Base-by-base conservation (phyloP, 495 filamentous ascomycete genomes). In the Penicillium crystallinum region DNA sequence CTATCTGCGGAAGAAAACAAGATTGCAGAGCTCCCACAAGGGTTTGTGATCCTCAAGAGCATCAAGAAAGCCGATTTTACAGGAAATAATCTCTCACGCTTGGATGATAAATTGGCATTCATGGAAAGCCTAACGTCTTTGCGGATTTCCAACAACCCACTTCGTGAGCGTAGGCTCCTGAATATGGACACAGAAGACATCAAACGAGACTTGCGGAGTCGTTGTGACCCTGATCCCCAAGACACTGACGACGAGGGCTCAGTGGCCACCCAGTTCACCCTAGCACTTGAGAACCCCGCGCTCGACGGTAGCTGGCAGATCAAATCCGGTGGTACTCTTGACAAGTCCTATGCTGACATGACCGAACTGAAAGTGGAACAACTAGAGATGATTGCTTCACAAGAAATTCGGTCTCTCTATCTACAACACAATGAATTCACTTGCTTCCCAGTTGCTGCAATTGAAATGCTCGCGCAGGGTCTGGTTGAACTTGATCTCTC, bases 121-220 rank as follows among this genome's bases (percentile, higher is more conserved):
- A 96, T 97, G 88, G 81, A 90, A 4, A 84, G 70, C 43, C 73
- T 98, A 8, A 75, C 79, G 8, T 83, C 81, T 50, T 77, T 97
- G 34, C 81, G 81, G 10, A 75, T 98, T 31, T 82, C 83, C 39
- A 89, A 89, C 12, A 98, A 98, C 61, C 93, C 93, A 5, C 69
- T 98, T 11, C 75, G 86, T 38, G 91, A 96, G 57, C 89, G 87
- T 57, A 95, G 88, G 64, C 87, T 93, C 48, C 73, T 91, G 27
- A 84, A 74, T 18, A 87, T 96, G 76, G 76, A 77, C 21, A 89
- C 88, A 0, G 88, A 90, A 17, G 87, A 91, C 46, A 66, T 98
- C 58, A 96, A 96, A 70, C 77, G 77, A 36, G 84, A 86, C 55
- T 73, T 98, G 43, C 81, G 80, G 30, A 77, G 77, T 34, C 80